Base-by-base conservation (phyloP, 345 rosid species). In the Eucalyptus grandis region DNA sequence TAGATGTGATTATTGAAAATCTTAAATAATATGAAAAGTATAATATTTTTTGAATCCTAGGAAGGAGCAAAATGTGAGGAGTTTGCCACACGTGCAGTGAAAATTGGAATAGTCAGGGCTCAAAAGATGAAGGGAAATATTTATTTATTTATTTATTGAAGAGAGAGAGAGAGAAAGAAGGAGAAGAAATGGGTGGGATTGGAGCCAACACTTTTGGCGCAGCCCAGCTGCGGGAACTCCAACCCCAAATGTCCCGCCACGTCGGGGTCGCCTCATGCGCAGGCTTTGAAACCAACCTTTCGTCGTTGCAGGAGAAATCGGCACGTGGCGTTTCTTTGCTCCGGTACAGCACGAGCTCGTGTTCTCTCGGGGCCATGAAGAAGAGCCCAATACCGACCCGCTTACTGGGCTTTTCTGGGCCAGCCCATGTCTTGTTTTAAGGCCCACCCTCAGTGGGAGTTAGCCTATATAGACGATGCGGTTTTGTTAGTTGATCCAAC, bases 231-330 rank as follows among this genome's bases (percentile, higher is more conserved):
- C 22, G 56, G 22, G 56, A 51, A 17, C 22, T 51, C 56, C 56
- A 51, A 17, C 56, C 56, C 56, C 56, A 51, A 17, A 17, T 51
- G 56, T 51, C 56, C 1, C 67, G n/a, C 15, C 31, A 0, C 67
- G 67, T 58, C n/a, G 88, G 17, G n/a, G 22, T 51, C 88, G 88
- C 88, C 67, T 86, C 17, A 24, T 34, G 67, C 88, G 67, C 67
- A 19, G 65, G 67, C 88, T 53, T 54, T 19, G 53, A 24, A 37
- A 9, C n/a, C n/a, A 9, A 15, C 11, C 34, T 1, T 1, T 60
- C 67, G 2, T 26, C 31, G 31, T 60, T 60, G 67, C n/a, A 26
- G 65, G 65, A 58, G 65, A 58, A 58, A 11, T 58, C 14, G 14
- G n/a, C 14, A 11, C 1, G n/a, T 58, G 65, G 65, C 65, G 1